Base-by-base conservation (phyloP, 495 filamentous ascomycete genomes). In the Chaetomidium leptoderma region DNA sequence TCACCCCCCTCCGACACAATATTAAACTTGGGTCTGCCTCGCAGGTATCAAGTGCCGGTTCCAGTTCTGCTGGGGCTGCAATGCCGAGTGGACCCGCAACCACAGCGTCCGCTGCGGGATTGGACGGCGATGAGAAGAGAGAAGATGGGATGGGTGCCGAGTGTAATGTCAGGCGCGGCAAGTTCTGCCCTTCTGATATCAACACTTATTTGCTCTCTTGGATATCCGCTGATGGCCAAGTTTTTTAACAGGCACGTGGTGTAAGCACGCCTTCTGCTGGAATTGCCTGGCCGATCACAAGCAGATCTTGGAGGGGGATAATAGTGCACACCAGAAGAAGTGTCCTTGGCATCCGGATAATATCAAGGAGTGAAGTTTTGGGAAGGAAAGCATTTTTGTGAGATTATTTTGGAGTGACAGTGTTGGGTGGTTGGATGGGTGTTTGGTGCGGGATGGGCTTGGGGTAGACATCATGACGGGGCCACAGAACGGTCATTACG, bases 1-100 rank as follows among this genome's bases (percentile, higher is more conserved):
- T n/a, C n/a, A 6, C 17, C 19, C 8, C 21, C 21, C 24, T 9
- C 27, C 29, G 16, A 42, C 23, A 42, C 24, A 7, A 17, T 33
- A 17, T 42, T 58, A 35, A 64, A 23, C 26, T 30, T 19, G 24
- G 13, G 26, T 26, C 26, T 7, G 11, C 21, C 32, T 37, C 40
- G 14, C 44, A 68, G 61, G 63, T 64, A 52, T 37, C 30, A 59
- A 52, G 39, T 69, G 66, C 48, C 53, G 50, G 13, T 47, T 53
- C 36, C 43, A 66, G 47, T 68, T 57, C 27, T 68, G 66, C 57
- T 68, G 63, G 63, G 47, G 53, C 35, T 68, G 66, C 53, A 39
- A 54, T 23, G 23, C 33, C 8, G 10, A 17, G 5, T 65, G 59
- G 59, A 21, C 39, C 7, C 8, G 14, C 13, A 23, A 16, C n/a